phyloP scores from a whole-genome alignment of 148 eudicot genomes.

The Rhododendron ferrugineum region DNA sequence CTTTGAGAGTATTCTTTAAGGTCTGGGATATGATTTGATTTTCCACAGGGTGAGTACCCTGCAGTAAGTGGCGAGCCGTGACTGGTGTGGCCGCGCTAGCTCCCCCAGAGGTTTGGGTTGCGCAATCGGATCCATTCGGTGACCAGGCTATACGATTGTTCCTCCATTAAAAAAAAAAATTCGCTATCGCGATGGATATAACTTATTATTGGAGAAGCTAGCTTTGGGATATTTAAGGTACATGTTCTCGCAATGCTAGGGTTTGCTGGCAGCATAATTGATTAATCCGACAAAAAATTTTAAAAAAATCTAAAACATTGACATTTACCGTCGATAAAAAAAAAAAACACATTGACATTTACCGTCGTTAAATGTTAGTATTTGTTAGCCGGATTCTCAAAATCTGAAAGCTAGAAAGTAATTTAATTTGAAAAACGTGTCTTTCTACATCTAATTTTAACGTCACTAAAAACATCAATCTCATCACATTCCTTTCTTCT shows the following conservation, averaged over 20 bases:
- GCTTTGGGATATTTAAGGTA: not conserved
- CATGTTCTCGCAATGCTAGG: not conserved
- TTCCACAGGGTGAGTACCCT: too few species aligned
- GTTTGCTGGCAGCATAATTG: not conserved
- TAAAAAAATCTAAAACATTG: not conserved
- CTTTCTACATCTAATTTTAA: not conserved
- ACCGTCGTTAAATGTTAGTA: not conserved
- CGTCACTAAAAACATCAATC: not conserved
- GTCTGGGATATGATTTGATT: fast-evolving
- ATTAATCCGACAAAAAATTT: too few species aligned
- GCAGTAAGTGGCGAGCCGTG: too few species aligned
- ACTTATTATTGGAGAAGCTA: not conserved
- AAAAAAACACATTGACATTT: not conserved
- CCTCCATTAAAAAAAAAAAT: too few species aligned
- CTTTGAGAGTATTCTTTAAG: too few species aligned
- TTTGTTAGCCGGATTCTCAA: not conserved
- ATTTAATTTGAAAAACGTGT: not conserved
- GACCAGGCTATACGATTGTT: too few species aligned
- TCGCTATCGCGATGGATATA: not conserved
- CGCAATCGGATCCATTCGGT: too few species aligned
- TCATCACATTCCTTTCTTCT: not conserved
- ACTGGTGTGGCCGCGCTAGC: too few species aligned
- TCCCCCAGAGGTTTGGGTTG: too few species aligned
- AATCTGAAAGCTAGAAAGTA: not conserved
- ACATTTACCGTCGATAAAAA: too few species aligned